Conservation (phyloP, 495 filamentous ascomycete species). For the Podospora australis region DNA sequence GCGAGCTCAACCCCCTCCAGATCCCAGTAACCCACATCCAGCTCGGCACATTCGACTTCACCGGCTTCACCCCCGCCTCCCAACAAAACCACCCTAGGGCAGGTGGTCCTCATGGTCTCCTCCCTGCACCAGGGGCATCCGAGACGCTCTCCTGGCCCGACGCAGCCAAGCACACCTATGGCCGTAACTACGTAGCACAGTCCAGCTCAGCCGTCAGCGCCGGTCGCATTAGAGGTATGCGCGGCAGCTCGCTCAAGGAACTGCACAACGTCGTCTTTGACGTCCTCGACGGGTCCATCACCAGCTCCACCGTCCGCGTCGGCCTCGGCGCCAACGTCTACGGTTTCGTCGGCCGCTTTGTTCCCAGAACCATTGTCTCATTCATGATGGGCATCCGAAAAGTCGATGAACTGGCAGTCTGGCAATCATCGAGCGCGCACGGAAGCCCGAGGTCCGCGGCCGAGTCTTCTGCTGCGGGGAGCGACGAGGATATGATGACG, state of each 20-base stretch:
- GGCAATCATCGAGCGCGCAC: slow-evolving; percentile 28
- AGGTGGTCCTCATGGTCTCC: slow-evolving; percentile 10
- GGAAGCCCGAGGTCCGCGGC: slow-evolving; percentile 20
- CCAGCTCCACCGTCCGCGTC: slow-evolving; percentile 56
- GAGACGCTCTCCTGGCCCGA: slow-evolving; percentile 64
- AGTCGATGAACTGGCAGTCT: slow-evolving; percentile 42
- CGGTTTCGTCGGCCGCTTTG: slow-evolving; percentile 76
- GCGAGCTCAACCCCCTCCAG: slow-evolving; percentile 64
- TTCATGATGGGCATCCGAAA: slow-evolving; percentile 81
- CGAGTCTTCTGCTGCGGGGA: slow-evolving; percentile 9
- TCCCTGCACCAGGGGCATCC: slow-evolving; percentile 38
- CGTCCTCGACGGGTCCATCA: slow-evolving; percentile 52
- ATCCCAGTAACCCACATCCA: slow-evolving; percentile 77
- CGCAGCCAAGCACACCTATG: slow-evolving; percentile 46
- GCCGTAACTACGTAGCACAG: slow-evolving; percentile 49
- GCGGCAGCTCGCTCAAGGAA: slow-evolving; percentile 63
- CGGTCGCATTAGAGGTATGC: slow-evolving; percentile 39
- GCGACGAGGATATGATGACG: not conserved
- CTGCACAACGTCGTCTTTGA: slow-evolving; percentile 86
- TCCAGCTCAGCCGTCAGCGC: slow-evolving; percentile 38
- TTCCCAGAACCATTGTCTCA: slow-evolving; percentile 68
- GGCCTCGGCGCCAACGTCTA: slow-evolving; percentile 78
- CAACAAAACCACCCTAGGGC: not conserved
- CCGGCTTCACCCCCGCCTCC: slow-evolving; percentile 36
- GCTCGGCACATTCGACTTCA: slow-evolving; percentile 76